Conservation (phyloP, 345 rosid species). For the Eucalyptus melliodora region DNA sequence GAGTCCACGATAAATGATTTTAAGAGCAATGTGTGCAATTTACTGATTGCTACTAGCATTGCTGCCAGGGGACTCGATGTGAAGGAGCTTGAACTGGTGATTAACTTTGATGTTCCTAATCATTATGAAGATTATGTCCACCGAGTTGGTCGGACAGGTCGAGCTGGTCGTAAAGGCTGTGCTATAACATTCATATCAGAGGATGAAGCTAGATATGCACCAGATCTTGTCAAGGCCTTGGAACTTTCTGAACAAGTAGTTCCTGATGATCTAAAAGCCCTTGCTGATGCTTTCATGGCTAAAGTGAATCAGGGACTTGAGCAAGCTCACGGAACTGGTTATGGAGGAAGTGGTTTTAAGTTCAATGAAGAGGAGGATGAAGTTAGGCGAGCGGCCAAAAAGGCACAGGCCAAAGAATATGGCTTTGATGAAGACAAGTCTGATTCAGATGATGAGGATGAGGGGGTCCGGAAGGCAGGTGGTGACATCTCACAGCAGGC, state of each 20-base stretch:
- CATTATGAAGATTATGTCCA: conserved; percentile 97
- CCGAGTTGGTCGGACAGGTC: conserved; percentile 96
- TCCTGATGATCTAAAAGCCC: conserved; percentile 77
- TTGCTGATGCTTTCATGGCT: conserved; percentile 83
- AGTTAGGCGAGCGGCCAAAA: conserved; percentile 87
- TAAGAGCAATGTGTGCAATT: conserved; percentile 82
- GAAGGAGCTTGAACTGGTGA: conserved; percentile 90
- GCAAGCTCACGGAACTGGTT: conserved; percentile 96
- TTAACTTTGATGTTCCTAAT: conserved; percentile 86
- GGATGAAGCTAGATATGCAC: conserved; percentile 91
- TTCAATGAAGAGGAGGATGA: conserved; percentile 98
- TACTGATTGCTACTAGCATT: conserved; percentile 83
- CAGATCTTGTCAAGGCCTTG: conserved; percentile 91
- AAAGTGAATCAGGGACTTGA: conserved; percentile 93
- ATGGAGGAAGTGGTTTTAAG: conserved; percentile 97
- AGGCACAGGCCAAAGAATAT: conserved; percentile 92
- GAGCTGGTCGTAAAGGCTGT: conserved; percentile 94
- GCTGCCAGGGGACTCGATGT: conserved; percentile 98
- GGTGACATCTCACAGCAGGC: conserved; percentile 75
- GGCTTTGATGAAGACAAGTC: conserved; percentile 97
- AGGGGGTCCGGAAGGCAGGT: conserved; percentile 82
- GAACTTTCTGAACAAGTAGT: conserved; percentile 95
- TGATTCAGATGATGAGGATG: conserved; percentile 93
- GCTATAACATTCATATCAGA: conserved; percentile 89
- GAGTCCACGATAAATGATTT: conserved; percentile 90